phyloP scores from a whole-genome alignment of 805 yeast genomes.

The Candida tammaniensis region DNA sequence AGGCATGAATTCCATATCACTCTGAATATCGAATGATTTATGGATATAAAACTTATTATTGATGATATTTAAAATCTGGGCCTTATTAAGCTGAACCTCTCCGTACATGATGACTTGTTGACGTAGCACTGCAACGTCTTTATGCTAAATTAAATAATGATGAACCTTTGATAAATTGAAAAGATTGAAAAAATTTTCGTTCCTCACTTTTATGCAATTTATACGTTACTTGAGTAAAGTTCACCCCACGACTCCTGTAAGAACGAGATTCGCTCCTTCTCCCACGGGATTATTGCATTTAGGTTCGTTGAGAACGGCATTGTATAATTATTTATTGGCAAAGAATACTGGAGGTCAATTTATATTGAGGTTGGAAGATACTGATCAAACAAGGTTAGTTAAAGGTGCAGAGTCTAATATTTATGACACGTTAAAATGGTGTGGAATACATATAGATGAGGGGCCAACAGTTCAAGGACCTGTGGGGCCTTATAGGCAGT shows the following conservation, averaged over 20 bases:
- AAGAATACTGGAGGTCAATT: slow-evolving; percentile 77
- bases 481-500: slow-evolving; percentile 81
- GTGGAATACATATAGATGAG: slow-evolving; percentile 74
- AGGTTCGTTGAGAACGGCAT: slow-evolving; percentile 91
- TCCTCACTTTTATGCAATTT: neutral
- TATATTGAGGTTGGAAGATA: slow-evolving; percentile 82
- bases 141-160: neutral
- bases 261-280: slow-evolving; percentile 96
- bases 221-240: slow-evolving; percentile 11
- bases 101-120: slow-evolving; percentile 2
- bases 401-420: slow-evolving; percentile 81
- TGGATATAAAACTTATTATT: slow-evolving; percentile 56
- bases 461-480: slow-evolving; percentile 57
- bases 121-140: neutral
- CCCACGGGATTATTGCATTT: slow-evolving; percentile 95
- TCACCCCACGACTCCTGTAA: slow-evolving; percentile 53
- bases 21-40: slow-evolving; percentile 68
- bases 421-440: slow-evolving; percentile 73
- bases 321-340: slow-evolving; percentile 85
- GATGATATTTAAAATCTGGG: slow-evolving; percentile 24
- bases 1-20: slow-evolving; percentile 61
- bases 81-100: slow-evolving; percentile 5
- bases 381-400: slow-evolving; percentile 80
- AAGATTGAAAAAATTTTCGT: too few species aligned
- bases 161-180: too few species aligned